These are phyloP conservation scores for Populus nigra DNA, from an alignment of 345 rosid genomes.

Conservation along the genomic window DNA sequence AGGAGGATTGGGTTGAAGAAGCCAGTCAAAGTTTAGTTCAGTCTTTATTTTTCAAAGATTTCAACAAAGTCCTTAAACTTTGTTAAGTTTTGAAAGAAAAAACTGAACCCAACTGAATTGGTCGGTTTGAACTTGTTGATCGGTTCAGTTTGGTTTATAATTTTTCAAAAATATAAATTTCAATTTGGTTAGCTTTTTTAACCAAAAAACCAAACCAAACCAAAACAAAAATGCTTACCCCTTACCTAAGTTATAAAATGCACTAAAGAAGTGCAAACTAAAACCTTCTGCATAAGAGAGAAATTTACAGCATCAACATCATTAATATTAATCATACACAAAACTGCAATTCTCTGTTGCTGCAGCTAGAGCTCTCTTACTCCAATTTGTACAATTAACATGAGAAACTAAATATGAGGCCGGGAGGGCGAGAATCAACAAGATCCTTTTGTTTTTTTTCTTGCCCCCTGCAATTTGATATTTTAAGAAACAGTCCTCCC, in stretches of 20 bases:
- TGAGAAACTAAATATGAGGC: background rate
- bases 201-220: too few relatives aligned
- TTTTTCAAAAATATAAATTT: too few relatives aligned
- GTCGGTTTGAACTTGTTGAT: too few relatives aligned
- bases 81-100: too few relatives aligned
- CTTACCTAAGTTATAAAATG: background rate
- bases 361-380: slow-evolving; percentile 6
- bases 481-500: slow-evolving; percentile 41
- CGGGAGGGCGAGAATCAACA: background rate
- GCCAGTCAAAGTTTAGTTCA: too few relatives aligned
- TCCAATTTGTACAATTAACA: slow-evolving; percentile 18
- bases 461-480: background rate
- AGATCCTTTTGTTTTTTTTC: background rate
- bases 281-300: background rate
- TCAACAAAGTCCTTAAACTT: too few relatives aligned
- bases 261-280: background rate
- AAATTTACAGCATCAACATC: slow-evolving; percentile 3
- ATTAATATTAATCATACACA: background rate
- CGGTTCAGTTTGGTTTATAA: too few relatives aligned
- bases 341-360: background rate
- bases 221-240: too few relatives aligned
- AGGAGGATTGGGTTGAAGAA: too few relatives aligned
- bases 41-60: too few relatives aligned
- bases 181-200: too few relatives aligned
- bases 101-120: too few relatives aligned